phyloP scores from a whole-genome alignment of 139 green algal genomes.

The Marvania coccoides region DNA sequence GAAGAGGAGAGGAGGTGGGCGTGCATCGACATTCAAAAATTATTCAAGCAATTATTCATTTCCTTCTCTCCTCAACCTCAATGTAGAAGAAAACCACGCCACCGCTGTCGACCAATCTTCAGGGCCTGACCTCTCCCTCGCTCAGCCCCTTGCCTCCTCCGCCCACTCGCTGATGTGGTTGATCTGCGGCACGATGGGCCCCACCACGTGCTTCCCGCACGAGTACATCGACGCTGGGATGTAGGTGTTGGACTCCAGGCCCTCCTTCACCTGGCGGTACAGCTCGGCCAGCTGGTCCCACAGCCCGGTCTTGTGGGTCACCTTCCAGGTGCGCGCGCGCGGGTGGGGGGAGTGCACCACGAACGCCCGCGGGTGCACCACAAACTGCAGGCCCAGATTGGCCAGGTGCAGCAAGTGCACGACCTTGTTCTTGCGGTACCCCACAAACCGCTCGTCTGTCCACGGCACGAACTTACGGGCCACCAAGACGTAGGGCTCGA shows the following conservation, averaged over 20 bases:
- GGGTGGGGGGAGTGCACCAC: conserved; percentile 45
- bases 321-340: conserved; percentile 32
- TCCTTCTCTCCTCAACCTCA: neutral
- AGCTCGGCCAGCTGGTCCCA: conserved; percentile 35
- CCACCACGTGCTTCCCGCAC: conserved; percentile 18
- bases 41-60: neutral
- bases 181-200: conserved; percentile 7
- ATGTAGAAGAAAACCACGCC: neutral
- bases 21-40: neutral
- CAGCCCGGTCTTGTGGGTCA: conserved; percentile 33
- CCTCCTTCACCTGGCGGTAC: conserved; percentile 23
- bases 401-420: conserved; percentile 37
- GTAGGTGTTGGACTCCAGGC: conserved; percentile 21
- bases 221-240: conserved; percentile 25
- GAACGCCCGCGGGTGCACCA: conserved; percentile 43
- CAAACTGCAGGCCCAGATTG: conserved; percentile 25
- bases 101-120: neutral
- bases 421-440: conserved; percentile 44
- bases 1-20: neutral
- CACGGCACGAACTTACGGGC: conserved; percentile 25
- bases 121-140: neutral
- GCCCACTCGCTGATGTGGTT: neutral
- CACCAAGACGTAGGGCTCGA: conserved; percentile 33
- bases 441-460: conserved; percentile 37
- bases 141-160: neutral